Conservation (phyloP, 2,329 filamentous ascomycete species). For the Claviceps maximensis region DNA sequence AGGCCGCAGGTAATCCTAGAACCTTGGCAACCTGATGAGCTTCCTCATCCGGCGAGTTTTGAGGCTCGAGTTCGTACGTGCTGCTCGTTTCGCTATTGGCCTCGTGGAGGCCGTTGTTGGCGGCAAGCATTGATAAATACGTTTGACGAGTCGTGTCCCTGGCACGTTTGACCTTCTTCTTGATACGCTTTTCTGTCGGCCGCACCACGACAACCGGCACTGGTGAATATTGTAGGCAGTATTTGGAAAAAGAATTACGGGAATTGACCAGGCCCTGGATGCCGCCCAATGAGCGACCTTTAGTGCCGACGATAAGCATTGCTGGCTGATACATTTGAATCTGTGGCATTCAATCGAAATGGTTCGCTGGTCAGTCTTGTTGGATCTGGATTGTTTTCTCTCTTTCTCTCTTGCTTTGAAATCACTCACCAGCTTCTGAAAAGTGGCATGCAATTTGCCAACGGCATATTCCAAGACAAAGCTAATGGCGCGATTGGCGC, state of each 20-base stretch:
- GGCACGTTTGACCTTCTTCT: conserved; percentile 76
- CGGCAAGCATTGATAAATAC: conserved; percentile 65
- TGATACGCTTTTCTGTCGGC: conserved; percentile 73
- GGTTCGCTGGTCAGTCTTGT: conserved; percentile 8
- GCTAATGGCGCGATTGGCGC: conserved; percentile 67
- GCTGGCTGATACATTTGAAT: conserved; percentile 86
- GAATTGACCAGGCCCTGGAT: conserved; percentile 72
- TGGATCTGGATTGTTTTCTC: neutral
- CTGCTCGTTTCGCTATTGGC: conserved; percentile 41
- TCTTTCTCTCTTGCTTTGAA: no score
- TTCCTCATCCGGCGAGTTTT: conserved; percentile 46
- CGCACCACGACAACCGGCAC: conserved; percentile 88
- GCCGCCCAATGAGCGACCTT: conserved; percentile 70
- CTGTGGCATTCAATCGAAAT: conserved; percentile 27
- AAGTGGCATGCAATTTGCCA: conserved; percentile 80
- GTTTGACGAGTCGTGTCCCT: conserved; percentile 63
- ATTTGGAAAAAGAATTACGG: conserved; percentile 78
- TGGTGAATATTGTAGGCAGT: conserved; percentile 85
- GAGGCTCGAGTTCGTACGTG: conserved; percentile 40
- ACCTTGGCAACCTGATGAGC: conserved; percentile 51
- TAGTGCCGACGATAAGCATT: conserved; percentile 80
- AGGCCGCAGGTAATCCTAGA: conserved; percentile 46
- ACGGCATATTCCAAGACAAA: conserved; percentile 77
- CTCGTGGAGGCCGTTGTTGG: conserved; percentile 43
- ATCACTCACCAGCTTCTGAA: conserved; percentile 67